Base-by-base conservation (phyloP, 257 asterid species). In the Capsicum chinense region DNA sequence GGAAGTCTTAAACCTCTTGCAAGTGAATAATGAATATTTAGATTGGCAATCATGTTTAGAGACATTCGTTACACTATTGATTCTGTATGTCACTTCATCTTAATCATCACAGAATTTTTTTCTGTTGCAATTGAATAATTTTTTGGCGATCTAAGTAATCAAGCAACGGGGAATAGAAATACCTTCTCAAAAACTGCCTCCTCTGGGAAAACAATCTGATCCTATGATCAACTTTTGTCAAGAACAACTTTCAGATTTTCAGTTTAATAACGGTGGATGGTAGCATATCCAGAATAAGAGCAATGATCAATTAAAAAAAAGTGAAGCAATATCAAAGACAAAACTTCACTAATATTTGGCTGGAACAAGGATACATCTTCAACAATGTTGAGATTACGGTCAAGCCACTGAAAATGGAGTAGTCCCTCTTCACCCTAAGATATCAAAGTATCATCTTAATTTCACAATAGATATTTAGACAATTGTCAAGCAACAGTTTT, bases 121-220 rank as follows among this genome's bases (percentile, higher is more conserved):
- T 78, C 54, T 54, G 66, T 33, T 54, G 82, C 62, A 54, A 54
- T 33, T 78, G 33, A 33, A 54, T 37, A 13, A 33, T 54, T 54
- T n/a, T 59, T 67, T 84, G 60, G 67, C 6, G 50, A 79, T 69
- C 63, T 14, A 0, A 54, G 82, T 54, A 52, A 33, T 26, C 64
- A 78, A 76, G 50, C 15, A 79, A 81, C 48, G 48, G 83, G 58
- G 7, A 84, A 68, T 67, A 79, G 79, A 60, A 84, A 19, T 87
- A 97, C 98, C 98, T 93, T 93, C 84, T 92, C 98, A 85, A 93
- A 97, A 70, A 90, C 90, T 66, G 98, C 98, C 83, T 97, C 99
- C 17, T 93, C 97, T 4, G 99, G 98, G 85, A 97, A 91, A 88
- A 95, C 81, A 78, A 97, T 97, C 84, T 97, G 98, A 92, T 97